Percentiles rank a stretch among this genome's conserved stretches.
Conservation (phyloP, 2,329 filamentous ascomycete species). For the Fusarium verticillioides region DNA sequence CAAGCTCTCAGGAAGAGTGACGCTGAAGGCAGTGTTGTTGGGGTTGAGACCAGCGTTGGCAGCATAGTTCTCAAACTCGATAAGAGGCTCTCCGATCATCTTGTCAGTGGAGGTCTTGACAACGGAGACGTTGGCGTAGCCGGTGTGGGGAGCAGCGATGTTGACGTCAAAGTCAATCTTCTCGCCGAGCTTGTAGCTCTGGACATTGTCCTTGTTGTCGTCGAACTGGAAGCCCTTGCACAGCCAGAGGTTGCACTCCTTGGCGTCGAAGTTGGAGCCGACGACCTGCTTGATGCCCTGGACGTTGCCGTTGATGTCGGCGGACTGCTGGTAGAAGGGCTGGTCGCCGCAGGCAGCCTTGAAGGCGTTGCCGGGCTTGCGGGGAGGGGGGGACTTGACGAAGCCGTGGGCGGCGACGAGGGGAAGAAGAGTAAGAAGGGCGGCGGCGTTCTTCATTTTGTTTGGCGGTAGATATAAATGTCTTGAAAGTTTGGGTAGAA, state of each 20-base stretch:
- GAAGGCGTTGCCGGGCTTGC: conserved; percentile 56
- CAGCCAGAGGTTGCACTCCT: conserved; percentile 55
- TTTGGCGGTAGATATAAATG: conserved; percentile 16
- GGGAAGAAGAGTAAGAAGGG: conserved; percentile 42
- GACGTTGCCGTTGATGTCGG: conserved; percentile 54
- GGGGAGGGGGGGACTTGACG: conserved; percentile 55
- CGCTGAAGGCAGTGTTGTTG: conserved; percentile 62
- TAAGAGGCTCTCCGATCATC: conserved; percentile 63
- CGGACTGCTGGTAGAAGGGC: conserved; percentile 48
- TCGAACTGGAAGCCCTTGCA: conserved; percentile 60
- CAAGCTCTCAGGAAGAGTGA: conserved; percentile 64
- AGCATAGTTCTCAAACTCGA: conserved; percentile 66
- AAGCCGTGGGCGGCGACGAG: conserved; percentile 57
- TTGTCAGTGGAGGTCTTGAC: conserved; percentile 64
- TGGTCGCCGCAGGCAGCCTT: conserved; percentile 56
- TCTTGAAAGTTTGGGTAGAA: background rate
- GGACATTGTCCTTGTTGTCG: conserved; percentile 57
- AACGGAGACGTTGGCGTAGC: conserved; percentile 66
- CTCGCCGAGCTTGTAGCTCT: conserved; percentile 57
- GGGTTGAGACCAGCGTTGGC: conserved; percentile 53
- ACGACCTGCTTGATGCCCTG: conserved; percentile 51
- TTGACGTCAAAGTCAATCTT: conserved; percentile 54
- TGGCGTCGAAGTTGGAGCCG: conserved; percentile 36
- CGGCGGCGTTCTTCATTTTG: conserved; percentile 41
- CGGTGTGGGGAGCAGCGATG: conserved; percentile 58